phyloP scores from a whole-genome alignment of 2,329 filamentous ascomycete species.

The Claviceps fusiformis region DNA sequence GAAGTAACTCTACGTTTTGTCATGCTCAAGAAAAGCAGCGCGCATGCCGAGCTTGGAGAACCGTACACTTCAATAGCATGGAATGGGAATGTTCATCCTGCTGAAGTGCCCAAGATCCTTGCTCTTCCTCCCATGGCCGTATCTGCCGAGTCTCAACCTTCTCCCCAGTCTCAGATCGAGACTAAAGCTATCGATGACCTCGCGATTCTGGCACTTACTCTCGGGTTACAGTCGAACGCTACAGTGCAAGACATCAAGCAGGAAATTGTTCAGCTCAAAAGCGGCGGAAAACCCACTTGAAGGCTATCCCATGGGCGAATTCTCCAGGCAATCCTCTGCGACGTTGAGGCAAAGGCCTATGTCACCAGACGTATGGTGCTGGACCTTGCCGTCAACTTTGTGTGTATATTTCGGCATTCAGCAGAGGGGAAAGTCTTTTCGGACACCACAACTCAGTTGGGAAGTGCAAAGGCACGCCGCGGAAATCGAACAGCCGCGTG shows the following conservation, averaged over 20 bases:
- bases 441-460: neutral
- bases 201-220: conserved; percentile 20
- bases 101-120: conserved; percentile 8
- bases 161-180: neutral
- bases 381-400: too few relatives aligned
- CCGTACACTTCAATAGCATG: conserved; percentile 7
- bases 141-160: neutral
- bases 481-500: neutral
- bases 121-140: conserved; percentile 7
- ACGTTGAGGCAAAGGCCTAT: neutral
- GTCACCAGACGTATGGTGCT: neutral
- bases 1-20: conserved; percentile 81
- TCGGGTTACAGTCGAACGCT: conserved; percentile 22
- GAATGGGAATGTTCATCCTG: conserved; percentile 6
- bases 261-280: conserved; percentile 19
- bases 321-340: neutral
- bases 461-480: too few relatives aligned
- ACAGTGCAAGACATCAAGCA: conserved; percentile 22
- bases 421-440: neutral
- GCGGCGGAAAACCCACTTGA: conserved; percentile 5
- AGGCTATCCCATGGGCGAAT: neutral
- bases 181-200: conserved; percentile 17
- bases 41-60: conserved; percentile 7
- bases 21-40: conserved; percentile 37
- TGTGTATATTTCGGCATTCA: neutral